These are phyloP conservation scores for Naegleria gruberi DNA, from an alignment of 208 protist genomes.

Conservation along the genomic window DNA sequence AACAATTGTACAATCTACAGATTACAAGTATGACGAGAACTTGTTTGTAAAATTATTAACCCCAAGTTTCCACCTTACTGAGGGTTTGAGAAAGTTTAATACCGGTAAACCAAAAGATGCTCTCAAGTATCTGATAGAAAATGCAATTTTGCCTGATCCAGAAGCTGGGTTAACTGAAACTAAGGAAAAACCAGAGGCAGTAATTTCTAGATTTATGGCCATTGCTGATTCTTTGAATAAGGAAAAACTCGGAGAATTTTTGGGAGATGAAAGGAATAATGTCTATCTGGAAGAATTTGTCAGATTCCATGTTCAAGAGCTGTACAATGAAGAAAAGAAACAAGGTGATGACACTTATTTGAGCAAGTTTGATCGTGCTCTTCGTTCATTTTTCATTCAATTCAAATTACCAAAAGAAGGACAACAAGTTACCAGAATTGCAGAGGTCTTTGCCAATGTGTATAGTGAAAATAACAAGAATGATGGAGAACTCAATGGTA, in stretches of 20 bases:
- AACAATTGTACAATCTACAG: neutral
- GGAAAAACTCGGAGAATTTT: neutral
- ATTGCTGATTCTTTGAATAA: neutral
- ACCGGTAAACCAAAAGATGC: neutral
- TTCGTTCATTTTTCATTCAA: neutral
- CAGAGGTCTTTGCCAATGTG: neutral
- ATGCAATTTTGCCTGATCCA: neutral
- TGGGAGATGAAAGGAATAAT: neutral
- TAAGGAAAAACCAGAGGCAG: neutral
- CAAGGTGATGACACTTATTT: neutral
- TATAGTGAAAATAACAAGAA: conserved; percentile 1
- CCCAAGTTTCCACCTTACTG: neutral
- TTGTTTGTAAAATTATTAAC: neutral
- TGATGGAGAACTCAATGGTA: neutral
- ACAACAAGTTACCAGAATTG: neutral
- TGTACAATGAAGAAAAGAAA: neutral
- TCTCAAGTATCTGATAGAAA: neutral
- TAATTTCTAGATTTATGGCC: neutral
- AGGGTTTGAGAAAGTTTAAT: neutral
- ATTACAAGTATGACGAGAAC: neutral
- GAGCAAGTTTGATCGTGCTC: neutral
- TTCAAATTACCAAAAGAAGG: conserved; percentile 11
- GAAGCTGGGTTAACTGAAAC: neutral
- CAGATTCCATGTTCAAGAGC: neutral
- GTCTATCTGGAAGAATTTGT: neutral